A percentile compares a stretch with the other conserved stretches of the same genome.
Evolutionary conservation across 1,284 basidiomycete genomes (phyloP).

Genomic region (Melanopsichium pennsylvanicum): DNA sequence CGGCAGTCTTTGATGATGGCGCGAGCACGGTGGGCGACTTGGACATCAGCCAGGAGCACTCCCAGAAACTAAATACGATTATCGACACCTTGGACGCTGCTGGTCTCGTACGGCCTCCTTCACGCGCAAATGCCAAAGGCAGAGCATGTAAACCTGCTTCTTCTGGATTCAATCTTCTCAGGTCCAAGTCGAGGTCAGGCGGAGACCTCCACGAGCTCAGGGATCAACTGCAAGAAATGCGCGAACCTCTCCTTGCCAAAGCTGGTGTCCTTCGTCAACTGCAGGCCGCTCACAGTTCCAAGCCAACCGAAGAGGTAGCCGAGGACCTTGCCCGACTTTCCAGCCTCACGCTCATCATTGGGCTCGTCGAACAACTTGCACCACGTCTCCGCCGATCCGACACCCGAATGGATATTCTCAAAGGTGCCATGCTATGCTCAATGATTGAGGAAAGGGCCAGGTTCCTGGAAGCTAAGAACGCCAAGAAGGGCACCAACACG

Average conservation of each 20-base stretch:
- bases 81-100: slow-evolving; percentile 6
- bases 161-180: not conserved
- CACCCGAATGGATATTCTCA: slow-evolving; percentile 9
- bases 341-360: slow-evolving; percentile 22
- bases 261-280: slow-evolving; percentile 10
- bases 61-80: slow-evolving; percentile 17
- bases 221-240: slow-evolving; percentile 11
- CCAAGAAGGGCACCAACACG: not conserved
- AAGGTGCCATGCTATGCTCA: slow-evolving; percentile 17
- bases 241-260: slow-evolving; percentile 22
- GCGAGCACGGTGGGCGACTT: slow-evolving; percentile 17
- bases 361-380: slow-evolving; percentile 44
- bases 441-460: slow-evolving; percentile 19
- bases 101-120: not conserved
- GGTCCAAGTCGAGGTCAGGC: slow-evolving; percentile 15
- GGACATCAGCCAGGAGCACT: slow-evolving; percentile 16
- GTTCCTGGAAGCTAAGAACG: slow-evolving; percentile 13
- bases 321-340: slow-evolving; percentile 20
- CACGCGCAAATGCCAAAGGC: slow-evolving; percentile 6
- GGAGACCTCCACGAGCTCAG: slow-evolving; percentile 23
- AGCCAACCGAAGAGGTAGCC: not conserved
- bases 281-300: not conserved
- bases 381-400: slow-evolving; percentile 19
- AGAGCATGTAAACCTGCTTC: slow-evolving; percentile 5
- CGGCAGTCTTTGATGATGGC: not conserved